Conservation (phyloP, 176 grass and related monocot species). For the Otatea glauca region DNA sequence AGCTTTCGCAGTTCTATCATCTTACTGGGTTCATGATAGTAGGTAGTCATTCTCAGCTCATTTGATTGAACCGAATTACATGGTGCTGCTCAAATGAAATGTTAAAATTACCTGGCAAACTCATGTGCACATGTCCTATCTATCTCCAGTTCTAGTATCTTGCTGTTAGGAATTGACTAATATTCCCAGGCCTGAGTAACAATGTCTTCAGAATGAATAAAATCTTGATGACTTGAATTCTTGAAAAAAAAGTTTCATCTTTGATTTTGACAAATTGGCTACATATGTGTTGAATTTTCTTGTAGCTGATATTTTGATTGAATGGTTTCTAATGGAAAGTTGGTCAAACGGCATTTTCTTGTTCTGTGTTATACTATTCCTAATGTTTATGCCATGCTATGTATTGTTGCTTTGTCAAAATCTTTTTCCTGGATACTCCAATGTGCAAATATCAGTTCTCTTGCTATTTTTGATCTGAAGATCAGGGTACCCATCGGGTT, state of each 20-base stretch:
- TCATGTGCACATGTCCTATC: slow-evolving; percentile 4
- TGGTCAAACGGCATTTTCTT: neutral
- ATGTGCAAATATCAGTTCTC: neutral
- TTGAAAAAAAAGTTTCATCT: neutral
- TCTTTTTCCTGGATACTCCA: neutral
- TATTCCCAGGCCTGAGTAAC: neutral
- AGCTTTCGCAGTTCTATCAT: neutral
- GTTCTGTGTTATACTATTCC: neutral
- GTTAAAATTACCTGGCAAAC: neutral
- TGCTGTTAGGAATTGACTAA: neutral
- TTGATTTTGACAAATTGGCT: neutral
- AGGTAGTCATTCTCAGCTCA: neutral
- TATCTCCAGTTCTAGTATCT: neutral
- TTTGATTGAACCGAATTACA: slow-evolving; percentile 14
- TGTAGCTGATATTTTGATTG: neutral
- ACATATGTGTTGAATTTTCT: neutral
- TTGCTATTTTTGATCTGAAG: neutral
- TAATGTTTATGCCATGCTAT: neutral
- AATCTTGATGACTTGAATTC: neutral
- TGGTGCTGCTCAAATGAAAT: neutral
- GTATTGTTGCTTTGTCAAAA: neutral
- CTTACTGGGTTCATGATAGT: neutral
- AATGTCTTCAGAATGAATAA: neutral
- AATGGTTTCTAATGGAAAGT: slow-evolving; percentile 25
- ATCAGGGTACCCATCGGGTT: neutral